Evolutionary conservation across 805 yeast genomes (phyloP), one percentile per base, ranked within the genome.

Genomic region (Kluyveromyces nonfermentans): DNA sequence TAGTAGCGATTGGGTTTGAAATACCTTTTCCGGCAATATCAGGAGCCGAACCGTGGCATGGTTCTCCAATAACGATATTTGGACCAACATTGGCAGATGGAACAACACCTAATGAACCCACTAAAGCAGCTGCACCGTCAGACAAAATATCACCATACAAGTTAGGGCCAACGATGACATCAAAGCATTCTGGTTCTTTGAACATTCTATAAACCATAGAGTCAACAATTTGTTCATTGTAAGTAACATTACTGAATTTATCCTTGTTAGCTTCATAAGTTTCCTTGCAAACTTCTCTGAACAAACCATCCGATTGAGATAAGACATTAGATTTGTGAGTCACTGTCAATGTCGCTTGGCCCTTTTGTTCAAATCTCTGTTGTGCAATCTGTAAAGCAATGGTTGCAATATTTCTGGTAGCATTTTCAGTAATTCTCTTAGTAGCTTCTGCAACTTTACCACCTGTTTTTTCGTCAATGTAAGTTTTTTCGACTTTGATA

Each of bases 171-270:
- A 93, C 98, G 33, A 93, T 93, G 51, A 93, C 98, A 63, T 93
- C 98, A 60, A 93, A 93, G 65, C 85, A 82, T 62, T 87, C 88
- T 42, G 98, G 98, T 69, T 93, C 97, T 69, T 97, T 82, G 80
- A 93, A 93, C 93, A 93, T 79, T 67, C 96, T 78, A 79, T 93
- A 93, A 46, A 93, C 98, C 98, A 93, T 93, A 12, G 97, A 89
- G 72, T 93, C 98, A 37, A 93, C 97, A 64, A 93, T 90, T 72
- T 93, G 98, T 72, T 93, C 97, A 64, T 85, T 85, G 67, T 86
- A 75, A 37, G 71, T 74, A 46, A 93, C 72, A 9, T 75, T 62
- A 30, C 71, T 72, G 65, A 75, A 89, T 56, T 71, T 69, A 33
- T 71, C 79, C 42, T 68, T 68, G 65, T 80, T 73, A 46, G 76